These are phyloP conservation scores for Ceratocystis variospora DNA, from an alignment of 2,329 filamentous ascomycete genomes.

Conservation along the genomic window DNA sequence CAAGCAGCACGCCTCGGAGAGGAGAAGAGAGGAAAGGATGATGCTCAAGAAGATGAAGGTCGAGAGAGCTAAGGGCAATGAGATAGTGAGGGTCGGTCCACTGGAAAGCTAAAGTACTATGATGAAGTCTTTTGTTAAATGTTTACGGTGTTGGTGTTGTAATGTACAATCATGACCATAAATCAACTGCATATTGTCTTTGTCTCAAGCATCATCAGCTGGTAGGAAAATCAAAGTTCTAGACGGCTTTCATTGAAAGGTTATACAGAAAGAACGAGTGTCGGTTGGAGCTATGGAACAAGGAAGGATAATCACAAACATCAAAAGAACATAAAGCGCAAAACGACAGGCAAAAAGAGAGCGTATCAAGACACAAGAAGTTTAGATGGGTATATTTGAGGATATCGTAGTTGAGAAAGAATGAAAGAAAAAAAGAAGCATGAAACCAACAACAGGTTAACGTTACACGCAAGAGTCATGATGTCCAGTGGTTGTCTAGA, in stretches of 20 bases:
- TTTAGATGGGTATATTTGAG: constrained; percentile 18
- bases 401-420: constrained; percentile 11
- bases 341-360: constrained; percentile 21
- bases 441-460: constrained; percentile 7
- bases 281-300: no score
- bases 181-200: no score
- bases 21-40: constrained; percentile 33
- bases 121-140: background rate
- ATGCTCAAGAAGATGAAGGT: constrained; percentile 26
- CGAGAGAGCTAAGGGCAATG: constrained; percentile 31
- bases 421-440: constrained; percentile 10
- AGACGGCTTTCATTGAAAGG: no score
- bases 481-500: background rate
- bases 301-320: constrained; percentile 2
- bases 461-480: constrained; percentile 11
- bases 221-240: no score
- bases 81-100: constrained; percentile 44
- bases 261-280: no score
- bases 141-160: no score
- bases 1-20: constrained; percentile 37
- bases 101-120: background rate
- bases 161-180: no score
- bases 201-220: no score
- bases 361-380: constrained; percentile 5
- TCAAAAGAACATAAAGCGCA: constrained; percentile 7